A percentile compares a stretch with the other conserved stretches of the same genome.
These are phyloP conservation scores for Microdochium paspali DNA, from an alignment of 2,329 filamentous ascomycete genomes.

Conservation along the genomic window DNA sequence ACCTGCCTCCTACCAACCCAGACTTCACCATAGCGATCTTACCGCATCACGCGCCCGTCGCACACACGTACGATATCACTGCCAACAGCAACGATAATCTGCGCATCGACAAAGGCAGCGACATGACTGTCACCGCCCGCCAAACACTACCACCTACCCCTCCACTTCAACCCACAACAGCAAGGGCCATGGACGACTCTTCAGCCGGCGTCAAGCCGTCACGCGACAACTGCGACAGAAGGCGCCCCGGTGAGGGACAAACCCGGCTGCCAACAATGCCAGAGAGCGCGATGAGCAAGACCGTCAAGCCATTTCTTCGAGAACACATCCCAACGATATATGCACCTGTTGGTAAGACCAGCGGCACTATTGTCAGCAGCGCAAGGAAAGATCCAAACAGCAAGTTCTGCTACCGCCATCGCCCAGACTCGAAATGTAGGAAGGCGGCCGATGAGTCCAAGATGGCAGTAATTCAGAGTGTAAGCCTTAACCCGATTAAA, in stretches of 20 bases:
- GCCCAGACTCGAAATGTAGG: conserved; percentile 87
- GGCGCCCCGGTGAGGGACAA: conserved; percentile 38
- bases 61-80: neutral
- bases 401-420: conserved; percentile 91
- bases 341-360: conserved; percentile 60
- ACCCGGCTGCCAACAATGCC: conserved; percentile 46
- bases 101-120: too few species aligned
- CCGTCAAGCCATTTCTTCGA: conserved; percentile 78
- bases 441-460: conserved; percentile 89
- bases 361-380: conserved; percentile 25
- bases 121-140: neutral
- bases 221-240: conserved; percentile 39
- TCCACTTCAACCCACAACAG: neutral
- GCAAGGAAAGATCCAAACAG: conserved; percentile 56
- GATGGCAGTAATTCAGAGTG: conserved; percentile 89
- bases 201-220: conserved; percentile 13
- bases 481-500: conserved; percentile 30
- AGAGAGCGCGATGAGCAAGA: conserved; percentile 61
- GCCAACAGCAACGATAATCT: neutral
- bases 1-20: neutral
- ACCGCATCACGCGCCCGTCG: neutral
- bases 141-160: neutral
- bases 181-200: conserved; percentile 2
- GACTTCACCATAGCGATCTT: neutral
- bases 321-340: conserved; percentile 88